Evolutionary conservation across 768 basidiomycete species (phyloP), one percentile per base, ranked within the genome.

Genomic region (Russula virescens): DNA sequence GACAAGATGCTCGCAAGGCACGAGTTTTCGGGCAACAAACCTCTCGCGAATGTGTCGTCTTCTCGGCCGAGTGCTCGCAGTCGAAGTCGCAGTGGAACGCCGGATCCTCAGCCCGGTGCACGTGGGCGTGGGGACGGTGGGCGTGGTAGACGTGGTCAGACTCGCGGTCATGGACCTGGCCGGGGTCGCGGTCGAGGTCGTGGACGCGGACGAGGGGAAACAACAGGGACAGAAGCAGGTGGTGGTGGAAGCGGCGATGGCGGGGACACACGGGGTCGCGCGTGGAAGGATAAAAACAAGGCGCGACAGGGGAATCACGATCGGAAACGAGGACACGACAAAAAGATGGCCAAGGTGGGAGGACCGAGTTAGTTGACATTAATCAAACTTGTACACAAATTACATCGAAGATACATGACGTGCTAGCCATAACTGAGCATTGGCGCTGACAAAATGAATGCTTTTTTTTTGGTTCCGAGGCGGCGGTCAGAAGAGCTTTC

Each of bases 281-380:
- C 89, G 1, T 83, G 81, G 77, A 91, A 89, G 70, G 87, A 88
- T 67, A 89, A 84, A 72, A 83, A 88, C 68, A 91, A 88, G 73
- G 83, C 88, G 16, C 86, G 85, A 55, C 76, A 81, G 52, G 85
- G 73, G 2, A 94, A 93, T 69, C 86, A 85, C 69, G 80, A 86
- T 63, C 79, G 93, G 35, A 93, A 89, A 73, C 76, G 89, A 56
- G 94, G 91, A 0, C 89, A 91, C 69, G 94, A 94, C 73, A 89
- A 86, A 75, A 97, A 97, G 77, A 86, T 95, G 89, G 80, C 83
- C 11, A 81, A 78, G 62, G 83, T 77, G 60, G 89, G 83, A 13
- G 78, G 66, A 14, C 73, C 73, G 19, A 21, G 40, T 31, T 13
- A 35, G 50, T 19, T 21, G 43, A 43, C n/a, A 28, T 23, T 28